phyloP scores from a whole-genome alignment of 1,284 basidiomycete species.

The Amylostereum chailletii region DNA sequence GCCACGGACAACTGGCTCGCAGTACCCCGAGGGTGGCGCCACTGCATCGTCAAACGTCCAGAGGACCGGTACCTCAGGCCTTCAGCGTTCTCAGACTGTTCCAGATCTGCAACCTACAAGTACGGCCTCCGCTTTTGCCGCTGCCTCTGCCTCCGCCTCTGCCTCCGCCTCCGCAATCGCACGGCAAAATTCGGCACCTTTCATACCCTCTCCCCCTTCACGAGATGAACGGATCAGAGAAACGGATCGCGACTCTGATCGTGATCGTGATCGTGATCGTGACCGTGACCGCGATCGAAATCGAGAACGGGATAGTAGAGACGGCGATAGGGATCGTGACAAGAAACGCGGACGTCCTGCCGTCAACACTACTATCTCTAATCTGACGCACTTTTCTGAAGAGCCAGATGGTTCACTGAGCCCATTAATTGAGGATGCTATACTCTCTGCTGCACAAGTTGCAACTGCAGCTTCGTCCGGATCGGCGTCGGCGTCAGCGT shows the following conservation, averaged over 20 bases:
- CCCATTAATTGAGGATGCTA: constrained; percentile 29
- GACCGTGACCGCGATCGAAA: too few species aligned
- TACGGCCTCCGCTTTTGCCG: background rate
- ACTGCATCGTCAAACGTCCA: background rate
- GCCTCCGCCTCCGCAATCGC: background rate
- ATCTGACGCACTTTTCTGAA: constrained; percentile 36
- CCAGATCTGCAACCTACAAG: background rate
- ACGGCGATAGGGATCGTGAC: background rate
- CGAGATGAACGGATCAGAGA: too few species aligned
- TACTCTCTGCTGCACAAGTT: too few species aligned
- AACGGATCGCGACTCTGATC: too few species aligned
- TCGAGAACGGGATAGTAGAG: background rate
- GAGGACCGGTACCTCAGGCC: background rate
- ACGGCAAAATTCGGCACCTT: background rate
- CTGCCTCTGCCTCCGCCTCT: background rate
- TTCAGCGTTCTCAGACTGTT: background rate
- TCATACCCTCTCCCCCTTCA: background rate
- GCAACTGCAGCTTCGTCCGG: constrained; percentile 6
- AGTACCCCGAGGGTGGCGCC: background rate
- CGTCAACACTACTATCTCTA: constrained; percentile 15
- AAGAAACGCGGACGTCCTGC: background rate
- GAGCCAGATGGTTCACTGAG: constrained; percentile 48
- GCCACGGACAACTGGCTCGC: background rate
- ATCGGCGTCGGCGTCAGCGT: constrained; percentile 11
- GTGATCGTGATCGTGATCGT: too few species aligned